Evolutionary conservation across 2,329 filamentous ascomycete species (phyloP), one percentile per base, ranked within the genome.

Genomic region (Cyphellophora attinorum): DNA sequence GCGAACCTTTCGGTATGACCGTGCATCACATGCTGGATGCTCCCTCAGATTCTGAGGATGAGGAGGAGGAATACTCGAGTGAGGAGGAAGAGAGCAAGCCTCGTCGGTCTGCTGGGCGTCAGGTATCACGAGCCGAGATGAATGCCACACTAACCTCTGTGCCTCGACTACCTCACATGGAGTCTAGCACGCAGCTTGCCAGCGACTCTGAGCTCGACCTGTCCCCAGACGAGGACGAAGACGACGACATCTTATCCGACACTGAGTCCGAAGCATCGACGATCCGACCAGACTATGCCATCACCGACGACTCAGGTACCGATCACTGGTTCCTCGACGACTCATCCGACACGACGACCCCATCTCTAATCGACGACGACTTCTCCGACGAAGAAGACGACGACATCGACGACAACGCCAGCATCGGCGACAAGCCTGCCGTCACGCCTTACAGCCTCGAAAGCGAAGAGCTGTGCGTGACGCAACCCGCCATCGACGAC

Each of bases 1-100:
- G 82, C 36, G 78, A 81, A 55, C 76, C 84, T 0, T 91, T 86
- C 51, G 89, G 89, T 10, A 91, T 96, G 84, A 95, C 85, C 14
- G 89, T 96, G 0, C 89, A 96, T 52, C 89, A 96, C 57, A 89
- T 96, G 77, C 74, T 96, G 2, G 89, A 95, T 49, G 61, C 64
- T 10, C 64, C 72, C 8, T 72, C 70, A 38, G 67, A 72, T 29
- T 68, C 72, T 28, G 69, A 73, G 23, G 61, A 57, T 3, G 61
- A 65, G 4, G 54, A 52, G 17, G 57, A 56, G 11, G 62, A 61
- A 6, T 56, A 28, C 11, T 21, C 58, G 11, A 53, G 57, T 1
- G 55, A 60, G 11, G 51, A 58, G n/a, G 48, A 54, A 28, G 46
- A 46, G 11, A 51, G 54, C 18, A 52, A 37, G 3, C 56, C 61